Evolutionary conservation across 2,329 filamentous ascomycete genomes (phyloP).

Genomic region (Fusarium sp.): DNA sequence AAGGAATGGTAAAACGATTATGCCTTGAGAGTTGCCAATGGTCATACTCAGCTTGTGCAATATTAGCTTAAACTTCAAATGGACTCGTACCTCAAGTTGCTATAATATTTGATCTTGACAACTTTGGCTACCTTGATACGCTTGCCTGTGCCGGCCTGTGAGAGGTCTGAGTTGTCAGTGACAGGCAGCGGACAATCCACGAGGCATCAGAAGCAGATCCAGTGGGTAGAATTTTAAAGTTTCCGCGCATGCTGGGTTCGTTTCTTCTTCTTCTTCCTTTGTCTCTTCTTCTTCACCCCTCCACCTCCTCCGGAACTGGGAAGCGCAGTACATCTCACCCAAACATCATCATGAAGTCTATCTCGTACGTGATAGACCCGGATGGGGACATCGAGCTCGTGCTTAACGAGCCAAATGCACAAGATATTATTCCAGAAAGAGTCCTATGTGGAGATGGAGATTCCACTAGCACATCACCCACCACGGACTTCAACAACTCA

Average conservation of each 20-base stretch:
- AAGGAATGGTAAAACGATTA: too few relatives aligned
- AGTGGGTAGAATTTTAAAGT: too few relatives aligned
- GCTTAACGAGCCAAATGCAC: neutral
- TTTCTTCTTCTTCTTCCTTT: neutral
- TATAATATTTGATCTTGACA: too few relatives aligned
- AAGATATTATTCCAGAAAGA: accelerated
- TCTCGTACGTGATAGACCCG: constrained; percentile 2
- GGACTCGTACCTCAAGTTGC: too few relatives aligned
- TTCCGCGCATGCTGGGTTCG: accelerated
- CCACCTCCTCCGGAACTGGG: accelerated
- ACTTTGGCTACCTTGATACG: too few relatives aligned
- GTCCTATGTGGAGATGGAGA: accelerated
- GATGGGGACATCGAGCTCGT: neutral
- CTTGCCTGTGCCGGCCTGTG: neutral
- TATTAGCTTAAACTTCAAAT: too few relatives aligned
- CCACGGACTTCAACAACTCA: neutral
- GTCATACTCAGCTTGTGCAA: too few relatives aligned
- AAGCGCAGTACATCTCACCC: too few relatives aligned
- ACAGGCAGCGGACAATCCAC: too few relatives aligned
- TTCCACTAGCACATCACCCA: accelerated
- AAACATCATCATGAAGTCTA: neutral
- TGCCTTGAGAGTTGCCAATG: too few relatives aligned
- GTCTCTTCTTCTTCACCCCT: accelerated
- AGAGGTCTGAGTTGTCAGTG: neutral
- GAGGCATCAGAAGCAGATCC: too few relatives aligned